Base-by-base conservation (phyloP, 2,329 filamentous ascomycete species). In the Pseudocercospora pini-densiflorae region DNA sequence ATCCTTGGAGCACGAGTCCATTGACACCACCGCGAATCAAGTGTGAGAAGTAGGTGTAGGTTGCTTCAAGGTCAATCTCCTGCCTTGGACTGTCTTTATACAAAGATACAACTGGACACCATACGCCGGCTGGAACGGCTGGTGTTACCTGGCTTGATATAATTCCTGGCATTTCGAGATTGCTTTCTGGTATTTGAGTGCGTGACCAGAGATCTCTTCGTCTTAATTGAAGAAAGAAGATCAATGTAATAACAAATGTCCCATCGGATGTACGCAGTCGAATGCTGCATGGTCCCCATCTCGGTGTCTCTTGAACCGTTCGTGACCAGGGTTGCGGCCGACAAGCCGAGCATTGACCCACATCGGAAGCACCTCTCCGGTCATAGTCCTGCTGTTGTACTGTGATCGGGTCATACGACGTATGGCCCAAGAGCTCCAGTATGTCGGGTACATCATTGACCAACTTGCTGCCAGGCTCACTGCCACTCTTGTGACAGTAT, bases 71-170 rank as follows among this genome's bases (percentile, higher is more conserved):
- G 67, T 85, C 80, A 27, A 84, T 76, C 31, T 79, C 74, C 66
- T 85, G 82, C 2, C 73, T 62, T 0, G 77, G 67, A 9, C 78
- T 78, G 55, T 78, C 70, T 61, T 82, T 80, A 74, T 83, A 85
- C 2, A 84, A 71, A 0, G 83, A 83, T 27, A 84, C 76, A 2
- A 84, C 81, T 0, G 83, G 83, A 31, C 80, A 82, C 70, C 82
- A 84, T 23, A 84, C 79, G 14, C 83, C 82, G 0, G 73, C 72
- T 0, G 82, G 82, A 1, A 84, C 59, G 8, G 65, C 69, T 75
- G 61, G 21, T 47, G 27, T 14, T 12, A 5, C 1, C 1, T 43
- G 31, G 10, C 16, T 60, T 54, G 58, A n/a, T 61, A 27, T 7
- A 23, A 60, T 36, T 16, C 57, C 57, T 10, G 57, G 57, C 62